These are phyloP conservation scores for Psilocybe subaeruginosa DNA, from an alignment of 768 basidiomycete species.

Conservation along the genomic window DNA sequence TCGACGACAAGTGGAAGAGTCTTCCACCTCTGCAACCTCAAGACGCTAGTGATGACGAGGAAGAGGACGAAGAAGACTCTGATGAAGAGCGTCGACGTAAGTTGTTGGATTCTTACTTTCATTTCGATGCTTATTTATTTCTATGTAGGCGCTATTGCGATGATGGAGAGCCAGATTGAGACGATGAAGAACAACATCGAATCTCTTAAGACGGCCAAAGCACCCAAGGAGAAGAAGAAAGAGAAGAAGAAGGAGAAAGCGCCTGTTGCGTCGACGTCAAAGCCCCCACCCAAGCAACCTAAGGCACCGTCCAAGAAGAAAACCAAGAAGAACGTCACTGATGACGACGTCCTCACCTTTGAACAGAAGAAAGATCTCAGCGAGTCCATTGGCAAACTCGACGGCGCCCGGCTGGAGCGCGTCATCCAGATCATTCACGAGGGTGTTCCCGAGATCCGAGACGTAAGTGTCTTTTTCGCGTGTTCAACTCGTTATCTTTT, in stretches of 20 bases:
- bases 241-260: conserved; percentile 62
- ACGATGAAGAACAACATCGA: conserved; percentile 73
- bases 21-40: conserved; percentile 71
- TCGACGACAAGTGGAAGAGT: conserved; percentile 90
- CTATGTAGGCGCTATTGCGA: conserved; percentile 60
- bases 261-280: conserved; percentile 67
- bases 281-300: conserved; percentile 52
- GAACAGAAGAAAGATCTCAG: conserved; percentile 99
- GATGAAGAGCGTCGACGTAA: conserved; percentile 73
- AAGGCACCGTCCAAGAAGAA: conserved; percentile 61
- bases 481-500: conserved; percentile 6
- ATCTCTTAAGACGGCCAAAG: conserved; percentile 57
- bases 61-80: conserved; percentile 66
- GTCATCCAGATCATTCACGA: conserved; percentile 96
- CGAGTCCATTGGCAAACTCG: conserved; percentile 87
- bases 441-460: conserved; percentile 90
- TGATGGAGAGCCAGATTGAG: conserved; percentile 84
- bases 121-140: conserved; percentile 12
- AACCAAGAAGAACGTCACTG: conserved; percentile 66
- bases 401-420: conserved; percentile 81
- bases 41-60: conserved; percentile 57
- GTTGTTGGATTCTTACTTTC: conserved; percentile 30
- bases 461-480: conserved; percentile 57
- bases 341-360: conserved; percentile 86
- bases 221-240: conserved; percentile 69